phyloP scores from a whole-genome alignment of 495 filamentous ascomycete species.

The Trichoderma orchidacearum region DNA sequence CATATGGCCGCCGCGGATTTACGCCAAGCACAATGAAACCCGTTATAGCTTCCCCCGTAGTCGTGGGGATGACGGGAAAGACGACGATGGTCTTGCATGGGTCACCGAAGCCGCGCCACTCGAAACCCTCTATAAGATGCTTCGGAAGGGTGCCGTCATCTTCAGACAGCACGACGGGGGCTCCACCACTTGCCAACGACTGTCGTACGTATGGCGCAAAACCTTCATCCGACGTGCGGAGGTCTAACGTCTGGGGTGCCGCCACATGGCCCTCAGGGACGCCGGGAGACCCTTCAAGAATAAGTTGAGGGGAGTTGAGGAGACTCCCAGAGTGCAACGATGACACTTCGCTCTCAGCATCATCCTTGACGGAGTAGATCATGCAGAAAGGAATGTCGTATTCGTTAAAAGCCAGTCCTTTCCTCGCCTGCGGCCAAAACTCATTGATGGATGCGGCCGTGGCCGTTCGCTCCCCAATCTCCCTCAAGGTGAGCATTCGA shows the following conservation, averaged over 20 bases:
- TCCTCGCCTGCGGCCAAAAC: constrained; percentile 45
- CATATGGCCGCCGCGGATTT: constrained; percentile 55
- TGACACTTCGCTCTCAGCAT: constrained; percentile 42
- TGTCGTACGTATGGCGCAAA: constrained; percentile 54
- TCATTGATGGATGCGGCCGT: constrained; percentile 49
- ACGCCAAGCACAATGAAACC: constrained; percentile 58
- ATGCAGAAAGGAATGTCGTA: constrained; percentile 50
- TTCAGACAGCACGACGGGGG: constrained; percentile 42
- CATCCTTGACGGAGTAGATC: constrained; percentile 47
- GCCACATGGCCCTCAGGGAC: constrained; percentile 44
- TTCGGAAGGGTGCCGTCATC: constrained; percentile 43
- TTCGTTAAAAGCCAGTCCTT: constrained; percentile 46
- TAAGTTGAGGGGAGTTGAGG: constrained; percentile 35
- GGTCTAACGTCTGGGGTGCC: constrained; percentile 39
- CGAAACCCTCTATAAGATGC: constrained; percentile 43
- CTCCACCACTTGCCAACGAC: constrained; percentile 42
- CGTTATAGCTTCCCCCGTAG: constrained; percentile 42
- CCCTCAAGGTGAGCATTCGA: constrained; percentile 51
- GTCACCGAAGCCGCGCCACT: constrained; percentile 52
- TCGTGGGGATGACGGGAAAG: constrained; percentile 58
- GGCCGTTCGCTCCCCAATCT: constrained; percentile 56
- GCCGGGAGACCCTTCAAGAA: constrained; percentile 48
- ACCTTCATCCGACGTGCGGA: constrained; percentile 45
- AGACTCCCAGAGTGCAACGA: constrained; percentile 48
- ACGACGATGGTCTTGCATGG: constrained; percentile 50